Evolutionary conservation across 2,329 filamentous ascomycete species (phyloP).

Genomic region (Ascochyta koolunga): DNA sequence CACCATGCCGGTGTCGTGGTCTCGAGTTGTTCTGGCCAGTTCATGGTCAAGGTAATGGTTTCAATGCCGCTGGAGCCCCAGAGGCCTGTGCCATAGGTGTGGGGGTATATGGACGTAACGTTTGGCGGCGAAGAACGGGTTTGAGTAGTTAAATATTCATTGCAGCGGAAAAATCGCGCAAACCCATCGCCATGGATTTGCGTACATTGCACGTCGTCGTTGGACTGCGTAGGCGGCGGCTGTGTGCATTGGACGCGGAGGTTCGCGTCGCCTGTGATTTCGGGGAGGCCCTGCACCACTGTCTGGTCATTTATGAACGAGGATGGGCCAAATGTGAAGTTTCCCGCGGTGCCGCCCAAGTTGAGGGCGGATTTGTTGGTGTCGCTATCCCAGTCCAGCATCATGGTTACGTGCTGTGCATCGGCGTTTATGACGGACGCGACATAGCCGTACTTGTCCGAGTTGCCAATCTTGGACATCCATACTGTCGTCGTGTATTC

Average conservation of each 20-base stretch:
- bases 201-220: neutral
- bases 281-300: neutral
- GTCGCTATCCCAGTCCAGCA: neutral
- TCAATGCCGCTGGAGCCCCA: slow-evolving; percentile 5
- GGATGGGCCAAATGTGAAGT: slow-evolving; percentile 5
- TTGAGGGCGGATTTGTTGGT: slow-evolving; percentile 1
- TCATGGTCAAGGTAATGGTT: neutral
- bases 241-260: neutral
- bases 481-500: slow-evolving; percentile 11
- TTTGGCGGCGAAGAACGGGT: neutral
- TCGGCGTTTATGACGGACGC: slow-evolving; percentile 12
- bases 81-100: slow-evolving; percentile 11
- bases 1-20: slow-evolving; percentile 9
- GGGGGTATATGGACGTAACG: neutral
- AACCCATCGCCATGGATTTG: neutral
- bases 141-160: neutral
- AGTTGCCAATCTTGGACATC: slow-evolving; percentile 3
- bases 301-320: neutral
- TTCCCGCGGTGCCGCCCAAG: neutral
- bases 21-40: neutral
- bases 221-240: neutral
- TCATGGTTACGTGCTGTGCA: slow-evolving; percentile 5
- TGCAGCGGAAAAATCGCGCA: neutral
- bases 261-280: neutral
- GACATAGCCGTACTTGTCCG: slow-evolving; percentile 9